These are phyloP conservation scores for Cicer chorassanicum DNA, from an alignment of 306 rosid genomes.

Conservation along the genomic window DNA sequence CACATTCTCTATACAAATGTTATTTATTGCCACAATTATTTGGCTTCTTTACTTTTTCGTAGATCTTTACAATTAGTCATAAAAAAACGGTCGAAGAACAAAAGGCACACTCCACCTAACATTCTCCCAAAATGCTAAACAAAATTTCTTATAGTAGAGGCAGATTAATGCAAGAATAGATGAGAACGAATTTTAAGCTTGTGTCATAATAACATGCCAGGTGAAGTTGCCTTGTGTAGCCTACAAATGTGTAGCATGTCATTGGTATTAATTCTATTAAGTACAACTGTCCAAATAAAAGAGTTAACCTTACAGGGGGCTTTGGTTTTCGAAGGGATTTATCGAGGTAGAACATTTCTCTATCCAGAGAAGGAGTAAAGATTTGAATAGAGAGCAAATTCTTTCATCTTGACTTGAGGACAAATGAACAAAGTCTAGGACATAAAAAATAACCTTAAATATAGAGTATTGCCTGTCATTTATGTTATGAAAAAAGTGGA, in stretches of 20 bases:
- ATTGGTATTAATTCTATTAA: slow-evolving; percentile 11
- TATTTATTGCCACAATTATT: background rate
- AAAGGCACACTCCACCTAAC: background rate
- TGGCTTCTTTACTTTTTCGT: background rate
- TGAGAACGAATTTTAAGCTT: background rate
- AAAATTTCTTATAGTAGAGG: background rate
- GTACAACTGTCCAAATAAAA: background rate
- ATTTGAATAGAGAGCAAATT: background rate
- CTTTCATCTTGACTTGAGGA: background rate
- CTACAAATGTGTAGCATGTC: background rate
- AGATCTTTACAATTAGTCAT: background rate
- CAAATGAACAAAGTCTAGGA: background rate
- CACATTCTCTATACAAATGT: too few species aligned
- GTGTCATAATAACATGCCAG: background rate
- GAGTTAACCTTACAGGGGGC: background rate
- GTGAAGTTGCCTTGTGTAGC: slow-evolving; percentile 1
- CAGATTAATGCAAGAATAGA: background rate
- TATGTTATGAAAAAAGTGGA: background rate
- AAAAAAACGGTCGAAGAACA: background rate
- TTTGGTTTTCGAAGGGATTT: slow-evolving; percentile 8
- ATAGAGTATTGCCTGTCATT: slow-evolving; percentile 3
- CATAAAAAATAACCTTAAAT: background rate
- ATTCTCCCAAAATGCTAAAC: background rate
- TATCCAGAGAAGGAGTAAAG: background rate
- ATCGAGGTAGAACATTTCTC: slow-evolving; percentile 1